Conservation (phyloP, 2,329 filamentous ascomycete species). For the Fusarium palustre region DNA sequence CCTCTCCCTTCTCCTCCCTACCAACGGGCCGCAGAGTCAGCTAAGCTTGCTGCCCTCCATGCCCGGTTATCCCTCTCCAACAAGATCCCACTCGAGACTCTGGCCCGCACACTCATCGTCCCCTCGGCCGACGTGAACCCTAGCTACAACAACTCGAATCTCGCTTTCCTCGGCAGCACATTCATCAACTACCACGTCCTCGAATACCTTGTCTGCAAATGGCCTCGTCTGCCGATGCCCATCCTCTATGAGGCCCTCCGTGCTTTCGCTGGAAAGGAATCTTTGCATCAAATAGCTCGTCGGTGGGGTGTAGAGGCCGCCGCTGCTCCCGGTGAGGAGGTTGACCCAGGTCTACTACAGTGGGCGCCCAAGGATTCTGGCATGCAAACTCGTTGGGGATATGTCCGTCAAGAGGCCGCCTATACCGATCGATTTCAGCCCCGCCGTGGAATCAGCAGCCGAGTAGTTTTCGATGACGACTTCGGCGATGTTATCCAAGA, state of each 20-base stretch:
- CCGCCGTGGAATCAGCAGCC: conserved; percentile 78
- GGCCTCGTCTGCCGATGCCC: conserved; percentile 89
- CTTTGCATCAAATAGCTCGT: conserved; percentile 77
- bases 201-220: conserved; percentile 88
- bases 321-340: conserved; percentile 88
- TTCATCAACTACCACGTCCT: conserved; percentile 89
- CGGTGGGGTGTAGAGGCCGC: conserved; percentile 94
- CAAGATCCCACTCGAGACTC: conserved; percentile 84
- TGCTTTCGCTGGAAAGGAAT: conserved; percentile 81
- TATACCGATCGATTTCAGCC: conserved; percentile 58
- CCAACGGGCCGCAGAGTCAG: conserved; percentile 74
- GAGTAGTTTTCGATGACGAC: conserved; percentile 84
- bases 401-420: conserved; percentile 62
- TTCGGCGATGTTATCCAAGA: conserved; percentile 74
- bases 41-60: conserved; percentile 93
- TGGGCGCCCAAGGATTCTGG: conserved; percentile 68
- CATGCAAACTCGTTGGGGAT: conserved; percentile 63
- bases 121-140: conserved; percentile 82
- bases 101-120: conserved; percentile 88
- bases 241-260: conserved; percentile 88
- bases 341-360: conserved; percentile 91
- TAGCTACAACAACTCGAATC: conserved; percentile 88
- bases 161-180: conserved; percentile 83
- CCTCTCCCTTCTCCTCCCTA: conserved; percentile 78
- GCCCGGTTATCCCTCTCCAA: conserved; percentile 85